Percentiles rank a stretch among this genome's conserved stretches.
Evolutionary conservation across 1,139 yeast genomes (phyloP).

Genomic region (Pichia kudriavzevii): DNA sequence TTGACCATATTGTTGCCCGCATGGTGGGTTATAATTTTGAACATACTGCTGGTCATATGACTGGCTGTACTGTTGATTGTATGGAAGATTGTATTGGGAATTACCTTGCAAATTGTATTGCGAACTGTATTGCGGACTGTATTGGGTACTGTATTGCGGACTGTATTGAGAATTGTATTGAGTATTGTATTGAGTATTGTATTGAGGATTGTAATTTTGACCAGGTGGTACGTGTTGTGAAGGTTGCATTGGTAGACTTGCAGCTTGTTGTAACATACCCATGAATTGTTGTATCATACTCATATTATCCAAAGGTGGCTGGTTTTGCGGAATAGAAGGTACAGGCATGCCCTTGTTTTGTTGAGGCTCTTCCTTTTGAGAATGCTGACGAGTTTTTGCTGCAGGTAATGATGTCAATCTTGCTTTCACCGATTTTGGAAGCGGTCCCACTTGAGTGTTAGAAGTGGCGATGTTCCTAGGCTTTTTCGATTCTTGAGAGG

Average conservation of each 20-base stretch:
- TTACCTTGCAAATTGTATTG: conserved; percentile 4
- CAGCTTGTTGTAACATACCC: conserved; percentile 14
- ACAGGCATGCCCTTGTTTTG: no score
- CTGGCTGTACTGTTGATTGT: conserved; percentile 13
- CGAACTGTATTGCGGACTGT: conserved; percentile 12
- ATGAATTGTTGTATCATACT: conserved; percentile 15
- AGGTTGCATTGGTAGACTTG: conserved; percentile 3
- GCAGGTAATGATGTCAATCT: conserved; percentile 24
- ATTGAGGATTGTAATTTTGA: conserved; percentile 5
- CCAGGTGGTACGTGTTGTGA: conserved; percentile 13
- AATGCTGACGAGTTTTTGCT: not conserved
- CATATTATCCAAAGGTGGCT: conserved; percentile 8
- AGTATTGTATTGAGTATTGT: conserved; percentile 14
- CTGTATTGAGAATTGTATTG: conserved; percentile 17
- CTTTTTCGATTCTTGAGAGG: conserved; percentile 5
- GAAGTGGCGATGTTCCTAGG: no score
- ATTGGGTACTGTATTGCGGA: conserved; percentile 6
- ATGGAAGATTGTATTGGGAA: conserved; percentile 6
- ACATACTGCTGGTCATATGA: conserved; percentile 4
- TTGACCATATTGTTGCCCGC: not conserved
- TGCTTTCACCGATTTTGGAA: conserved; percentile 19
- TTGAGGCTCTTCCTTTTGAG: conserved; percentile 1
- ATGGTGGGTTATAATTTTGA: conserved; percentile 5
- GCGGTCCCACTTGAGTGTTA: conserved; percentile 6
- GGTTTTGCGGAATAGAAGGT: no score